Base-by-base conservation (phyloP, 2,329 filamentous ascomycete genomes). In the Exophiala mesophila region DNA sequence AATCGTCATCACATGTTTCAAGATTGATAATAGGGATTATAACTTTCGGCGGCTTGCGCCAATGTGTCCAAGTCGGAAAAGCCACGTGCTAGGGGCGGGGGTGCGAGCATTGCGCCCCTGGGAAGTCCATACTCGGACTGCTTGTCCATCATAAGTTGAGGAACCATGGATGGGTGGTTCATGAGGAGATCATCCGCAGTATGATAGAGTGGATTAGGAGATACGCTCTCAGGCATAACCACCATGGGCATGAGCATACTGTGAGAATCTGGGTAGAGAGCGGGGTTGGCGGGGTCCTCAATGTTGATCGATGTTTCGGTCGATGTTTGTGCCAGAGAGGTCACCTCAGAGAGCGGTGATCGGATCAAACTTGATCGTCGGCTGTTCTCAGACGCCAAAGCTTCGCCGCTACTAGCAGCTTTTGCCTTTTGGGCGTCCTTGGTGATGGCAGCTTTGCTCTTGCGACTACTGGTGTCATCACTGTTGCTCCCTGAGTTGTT, bases 11-110 rank as follows among this genome's bases (percentile, higher is more conserved):
- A 26, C 23, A 26, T 26, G 12, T 26, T 26, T 6, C 7, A 12
- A 7, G 23, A 38, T 31, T 48, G 51, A 39, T 50, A 52, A 31
- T 47, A 56, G 3, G 54, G 49, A 33, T 56, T 48, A 32, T 50
- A 57, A 13, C 39, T 48, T 31, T 50, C 52, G 16, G 52, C 55
- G 8, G 54, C 55, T 44, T 56, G 50, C 12, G 55, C 55, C 19
- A 57, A 45, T 12, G 55, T 56, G 29, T 57, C 55, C 6, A 57
- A 45, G 33, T 57, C 55, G 5, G 55, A 57, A 35, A 54, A 55
- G 10, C 53, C 53, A 15, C 55, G 52, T 3, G 45, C 34, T 18
- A 54, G 36, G 7, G 44, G 28, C 4, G 53, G 45, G 4, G 52
- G 47, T 41, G 52, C 45, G 4, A 42, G 41, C 16, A 37, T 18